Base-by-base conservation (phyloP, 1,284 basidiomycete genomes). In the Trichosporon faecale region DNA sequence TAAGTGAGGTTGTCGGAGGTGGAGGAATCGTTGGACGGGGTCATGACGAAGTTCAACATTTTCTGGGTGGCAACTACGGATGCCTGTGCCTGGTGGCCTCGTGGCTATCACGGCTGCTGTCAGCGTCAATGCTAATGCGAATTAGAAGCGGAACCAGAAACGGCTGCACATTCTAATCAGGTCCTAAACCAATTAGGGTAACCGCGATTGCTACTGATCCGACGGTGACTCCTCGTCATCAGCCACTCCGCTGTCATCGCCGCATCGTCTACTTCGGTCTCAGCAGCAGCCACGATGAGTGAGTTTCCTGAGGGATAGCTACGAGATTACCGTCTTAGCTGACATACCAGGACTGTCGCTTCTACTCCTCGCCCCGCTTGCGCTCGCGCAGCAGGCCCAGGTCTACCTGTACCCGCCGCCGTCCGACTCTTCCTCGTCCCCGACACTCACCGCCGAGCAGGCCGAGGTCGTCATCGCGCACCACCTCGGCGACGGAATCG, bases 391-490 rank as follows among this genome's bases (percentile, higher is more conserved):
- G 11, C 63, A 46, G 27, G 68, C 68, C 6, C 82, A 83, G 75
- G 77, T 84, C 65, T 84, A 80, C 74, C 78, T 84, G 49, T 75
- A 82, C 73, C 83, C 83, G 2, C 66, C 79, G 6, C 82, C 82
- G 0, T 69, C 76, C 21, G n/a, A 46, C 7, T 69, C 66, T 61
- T 65, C 66, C 68, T 68, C 68, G 4, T 68, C 72, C 16, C 80
- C 81, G 18, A 79, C 81, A 1, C 76, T 84, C 9, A 71, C 76
- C 1, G 72, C 78, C 21, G 76, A 72, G 29, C 82, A 84, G 73
- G 83, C 83, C 7, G 76, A 82, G 61, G 80, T 82, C 2, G 81
- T 84, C 12, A 74, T 84, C 40, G 68, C 74, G 2, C 82, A 84
- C 73, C 83, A 84, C 70, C 76, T 84, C 21, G 79, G 80, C 11